phyloP scores from a whole-genome alignment of 257 asterid species.

The Forsythia viridissima region DNA sequence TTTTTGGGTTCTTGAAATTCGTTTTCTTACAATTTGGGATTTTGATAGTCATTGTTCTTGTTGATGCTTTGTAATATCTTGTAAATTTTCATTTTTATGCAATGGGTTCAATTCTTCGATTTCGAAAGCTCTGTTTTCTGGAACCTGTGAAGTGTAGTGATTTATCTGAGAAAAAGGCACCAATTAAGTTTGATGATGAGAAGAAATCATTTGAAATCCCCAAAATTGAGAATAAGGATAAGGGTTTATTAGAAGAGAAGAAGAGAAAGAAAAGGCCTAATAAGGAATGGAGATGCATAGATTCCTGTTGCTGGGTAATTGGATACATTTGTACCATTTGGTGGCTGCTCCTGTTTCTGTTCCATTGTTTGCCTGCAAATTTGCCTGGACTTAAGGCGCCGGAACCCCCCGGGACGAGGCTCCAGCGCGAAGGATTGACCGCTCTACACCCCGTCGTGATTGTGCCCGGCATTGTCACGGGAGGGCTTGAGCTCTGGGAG shows the following conservation, averaged over 20 bases:
- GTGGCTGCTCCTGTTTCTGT: slow-evolving; percentile 67
- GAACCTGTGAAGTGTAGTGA: slow-evolving; percentile 44
- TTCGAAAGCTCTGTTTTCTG: slow-evolving; percentile 61
- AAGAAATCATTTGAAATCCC: slow-evolving; percentile 22
- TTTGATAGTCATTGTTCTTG: not conserved
- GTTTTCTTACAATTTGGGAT: not conserved
- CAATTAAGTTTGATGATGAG: not conserved
- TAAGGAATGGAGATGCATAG: slow-evolving; percentile 65
- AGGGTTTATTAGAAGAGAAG: slow-evolving; percentile 17
- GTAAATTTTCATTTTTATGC: not conserved
- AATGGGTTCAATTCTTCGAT: slow-evolving; percentile 66
- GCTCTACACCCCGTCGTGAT: slow-evolving; percentile 76
- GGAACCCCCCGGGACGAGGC: slow-evolving; percentile 67
- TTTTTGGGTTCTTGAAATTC: slow-evolving; percentile 7
- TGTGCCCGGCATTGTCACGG: slow-evolving; percentile 92
- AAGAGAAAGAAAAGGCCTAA: slow-evolving; percentile 8
- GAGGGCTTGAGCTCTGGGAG: slow-evolving; percentile 96
- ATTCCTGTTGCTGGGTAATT: slow-evolving; percentile 63
- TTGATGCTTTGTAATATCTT: not conserved
- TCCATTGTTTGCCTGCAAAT: slow-evolving; percentile 49
- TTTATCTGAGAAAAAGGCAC: slow-evolving; percentile 10
- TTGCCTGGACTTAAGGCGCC: slow-evolving; percentile 46
- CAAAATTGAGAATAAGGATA: slow-evolving; percentile 19
- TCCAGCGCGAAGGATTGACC: slow-evolving; percentile 55
- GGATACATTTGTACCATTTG: slow-evolving; percentile 69